Base-by-base conservation (phyloP, 805 yeast genomes). In the Zygoascus flipseniorum region DNA sequence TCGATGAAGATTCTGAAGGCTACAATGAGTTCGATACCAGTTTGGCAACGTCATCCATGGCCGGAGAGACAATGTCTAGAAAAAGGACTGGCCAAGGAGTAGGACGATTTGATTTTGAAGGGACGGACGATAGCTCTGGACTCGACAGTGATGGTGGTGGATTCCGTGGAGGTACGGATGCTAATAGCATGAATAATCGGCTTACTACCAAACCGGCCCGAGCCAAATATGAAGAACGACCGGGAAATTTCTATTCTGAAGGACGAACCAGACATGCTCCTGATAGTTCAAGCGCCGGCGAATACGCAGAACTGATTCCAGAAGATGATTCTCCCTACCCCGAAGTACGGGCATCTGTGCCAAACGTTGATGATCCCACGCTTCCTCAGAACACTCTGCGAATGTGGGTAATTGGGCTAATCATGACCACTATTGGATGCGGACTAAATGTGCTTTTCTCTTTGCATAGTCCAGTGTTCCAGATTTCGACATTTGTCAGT, bases 321-420 rank as follows among this genome's bases (percentile, higher is more conserved):
- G 60, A 58, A 14, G 66, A 60, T 43, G 67, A 68, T 51, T 77
- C 83, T 5, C 85, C 85, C 5, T 81, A 81, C 57, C 83, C 86
- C 1, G 87, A 83, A 60, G 83, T 83, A 13, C 68, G 87, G 41
- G 81, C 86, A 9, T 77, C 83, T 18, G 81, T 81, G n/a, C 82
- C 80, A 16, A 77, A 82, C 11, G 69, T 60, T 50, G 86, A 82
- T 58, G 83, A 82, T 55, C 76, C 76, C 1, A 48, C 58, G 1
- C 56, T 75, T 39, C 78, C 80, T 0, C 74, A 72, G 41, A 81
- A 78, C 55, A 80, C 85, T 8, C 58, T 78, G 45, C 72, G 87
- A 49, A 79, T 78, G 57, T 82, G 83, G 73, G 67, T 73, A 4
- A 66, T 82, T 31, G 81, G 81, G 0, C 54, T 78, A 1, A 60